Percentiles rank a stretch among this genome's conserved stretches.
Evolutionary conservation across 768 basidiomycete genomes (phyloP).

Genomic region (Neoboletus brunneissimus): DNA sequence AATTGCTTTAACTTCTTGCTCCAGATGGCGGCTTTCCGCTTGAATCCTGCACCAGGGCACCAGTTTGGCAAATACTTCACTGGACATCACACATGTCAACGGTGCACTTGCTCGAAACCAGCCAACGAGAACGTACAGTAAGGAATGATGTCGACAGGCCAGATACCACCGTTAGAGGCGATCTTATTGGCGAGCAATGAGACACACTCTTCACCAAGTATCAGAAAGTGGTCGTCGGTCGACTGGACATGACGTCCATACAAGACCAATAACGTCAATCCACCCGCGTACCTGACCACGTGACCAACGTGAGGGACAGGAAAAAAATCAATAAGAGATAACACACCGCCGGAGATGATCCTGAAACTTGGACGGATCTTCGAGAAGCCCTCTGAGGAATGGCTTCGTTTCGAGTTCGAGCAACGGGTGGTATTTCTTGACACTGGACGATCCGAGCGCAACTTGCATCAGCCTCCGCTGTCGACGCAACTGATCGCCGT

Average conservation of each 20-base stretch:
- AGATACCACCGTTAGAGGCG: constrained; percentile 42
- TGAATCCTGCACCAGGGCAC: constrained; percentile 69
- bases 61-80: constrained; percentile 60
- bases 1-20: constrained; percentile 62
- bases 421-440: constrained; percentile 57
- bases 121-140: constrained; percentile 22
- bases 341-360: constrained; percentile 36
- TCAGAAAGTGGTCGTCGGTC: constrained; percentile 41
- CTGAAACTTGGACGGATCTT: constrained; percentile 35
- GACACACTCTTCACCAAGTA: constrained; percentile 43
- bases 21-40: constrained; percentile 57
- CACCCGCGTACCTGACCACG: constrained; percentile 46
- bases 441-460: constrained; percentile 52
- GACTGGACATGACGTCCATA: constrained; percentile 54
- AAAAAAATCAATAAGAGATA: background rate
- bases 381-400: constrained; percentile 56
- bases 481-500: constrained; percentile 59
- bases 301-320: constrained; percentile 21
- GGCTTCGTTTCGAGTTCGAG: constrained; percentile 53
- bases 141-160: constrained; percentile 42
- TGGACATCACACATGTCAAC: constrained; percentile 9
- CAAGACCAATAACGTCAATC: constrained; percentile 52
- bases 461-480: constrained; percentile 67
- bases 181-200: constrained; percentile 43
- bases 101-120: no score